Conservation (phyloP, 345 rosid genomes). For the Syzygium aromaticum region DNA sequence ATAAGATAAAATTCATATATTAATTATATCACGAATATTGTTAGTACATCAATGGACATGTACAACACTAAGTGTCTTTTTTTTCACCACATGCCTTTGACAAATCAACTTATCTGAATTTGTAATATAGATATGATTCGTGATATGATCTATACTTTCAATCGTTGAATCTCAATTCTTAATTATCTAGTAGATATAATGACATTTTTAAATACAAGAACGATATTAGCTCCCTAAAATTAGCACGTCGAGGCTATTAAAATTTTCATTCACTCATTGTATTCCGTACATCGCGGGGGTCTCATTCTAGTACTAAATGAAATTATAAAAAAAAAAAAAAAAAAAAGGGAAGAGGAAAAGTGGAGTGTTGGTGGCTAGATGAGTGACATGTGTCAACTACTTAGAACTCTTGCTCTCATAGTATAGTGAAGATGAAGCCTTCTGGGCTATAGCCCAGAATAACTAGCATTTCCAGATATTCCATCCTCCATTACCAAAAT, state of each 20-base stretch:
- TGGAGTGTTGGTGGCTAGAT: neutral
- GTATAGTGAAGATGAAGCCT: neutral
- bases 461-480: neutral
- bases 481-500: neutral
- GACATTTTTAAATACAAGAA: neutral
- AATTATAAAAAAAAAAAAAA: neutral
- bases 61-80: neutral
- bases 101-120: neutral
- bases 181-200: neutral
- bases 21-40: neutral
- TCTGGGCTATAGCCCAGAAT: neutral
- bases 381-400: neutral
- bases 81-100: neutral
- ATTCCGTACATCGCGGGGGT: neutral
- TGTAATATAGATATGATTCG: neutral
- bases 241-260: neutral
- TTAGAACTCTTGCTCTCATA: neutral
- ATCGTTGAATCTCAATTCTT: neutral
- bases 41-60: neutral
- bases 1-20: neutral
- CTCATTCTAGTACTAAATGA: neutral
- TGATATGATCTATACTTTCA: neutral
- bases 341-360: neutral
- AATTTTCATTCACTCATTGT: neutral
- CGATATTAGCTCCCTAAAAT: neutral